These are phyloP conservation scores for Mucuna pruriens DNA, from an alignment of 306 rosid genomes.

Conservation along the genomic window DNA sequence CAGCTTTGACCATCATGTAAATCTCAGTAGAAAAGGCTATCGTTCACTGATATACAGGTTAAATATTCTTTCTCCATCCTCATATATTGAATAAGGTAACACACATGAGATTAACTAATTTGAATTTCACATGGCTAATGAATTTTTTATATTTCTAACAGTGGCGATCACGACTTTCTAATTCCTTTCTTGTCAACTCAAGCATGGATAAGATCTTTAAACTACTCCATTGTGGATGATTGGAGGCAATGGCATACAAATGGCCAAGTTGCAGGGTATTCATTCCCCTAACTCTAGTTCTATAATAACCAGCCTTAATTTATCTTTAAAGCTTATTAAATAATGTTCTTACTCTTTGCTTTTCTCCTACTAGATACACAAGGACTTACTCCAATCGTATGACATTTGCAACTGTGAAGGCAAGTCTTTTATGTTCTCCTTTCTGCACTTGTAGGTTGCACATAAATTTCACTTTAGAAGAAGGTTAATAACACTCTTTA, in stretches of 20 bases:
- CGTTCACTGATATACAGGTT: slow-evolving; percentile 73
- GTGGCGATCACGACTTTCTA: slow-evolving; percentile 67
- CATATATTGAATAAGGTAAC: not conserved
- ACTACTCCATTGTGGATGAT: slow-evolving; percentile 65
- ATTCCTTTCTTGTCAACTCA: slow-evolving; percentile 55
- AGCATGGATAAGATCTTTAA: slow-evolving; percentile 74
- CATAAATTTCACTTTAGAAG: not conserved
- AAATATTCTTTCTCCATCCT: not conserved
- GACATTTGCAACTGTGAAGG: slow-evolving; percentile 85
- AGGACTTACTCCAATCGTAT: slow-evolving; percentile 65
- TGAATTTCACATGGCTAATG: not conserved
- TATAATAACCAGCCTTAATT: not conserved
- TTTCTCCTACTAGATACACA: slow-evolving; percentile 52
- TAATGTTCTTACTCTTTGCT: not conserved
- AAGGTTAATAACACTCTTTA: too few relatives aligned
- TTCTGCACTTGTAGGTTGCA: not conserved
- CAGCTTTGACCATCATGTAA: slow-evolving; percentile 50
- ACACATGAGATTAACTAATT: not conserved
- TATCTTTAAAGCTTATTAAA: not conserved
- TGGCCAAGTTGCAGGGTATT: slow-evolving; percentile 72
- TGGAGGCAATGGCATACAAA: slow-evolving; percentile 72
- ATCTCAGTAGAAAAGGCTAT: slow-evolving; percentile 60
- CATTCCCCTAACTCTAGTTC: not conserved
- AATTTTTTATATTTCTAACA: slow-evolving; percentile 15
- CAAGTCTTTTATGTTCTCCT: slow-evolving; percentile 15